A percentile compares a stretch with the other conserved stretches of the same genome.
phyloP scores from a whole-genome alignment of 768 basidiomycete species.

The Rubroboletus satanas region DNA sequence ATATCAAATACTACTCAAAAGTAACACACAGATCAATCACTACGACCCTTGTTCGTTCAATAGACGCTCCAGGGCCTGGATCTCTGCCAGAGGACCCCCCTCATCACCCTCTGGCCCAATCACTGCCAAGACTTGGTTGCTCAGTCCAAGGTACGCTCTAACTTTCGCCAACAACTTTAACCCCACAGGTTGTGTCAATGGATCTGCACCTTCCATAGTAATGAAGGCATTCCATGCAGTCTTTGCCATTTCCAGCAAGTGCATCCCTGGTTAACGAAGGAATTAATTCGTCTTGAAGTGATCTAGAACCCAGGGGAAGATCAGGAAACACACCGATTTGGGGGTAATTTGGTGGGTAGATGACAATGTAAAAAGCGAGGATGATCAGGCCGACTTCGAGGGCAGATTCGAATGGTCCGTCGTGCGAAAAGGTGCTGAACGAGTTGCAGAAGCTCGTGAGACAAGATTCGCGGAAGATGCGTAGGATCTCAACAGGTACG shows the following conservation, averaged over 20 bases:
- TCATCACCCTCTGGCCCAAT: constrained; percentile 63
- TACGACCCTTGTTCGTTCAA: constrained; percentile 23
- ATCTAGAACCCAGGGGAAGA: not conserved
- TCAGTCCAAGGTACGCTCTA: constrained; percentile 38
- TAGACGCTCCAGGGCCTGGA: constrained; percentile 41
- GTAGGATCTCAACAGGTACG: constrained; percentile 40
- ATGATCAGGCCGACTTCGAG: constrained; percentile 52
- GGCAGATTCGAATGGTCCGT: constrained; percentile 52
- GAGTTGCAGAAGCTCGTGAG: constrained; percentile 54
- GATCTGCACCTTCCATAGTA: constrained; percentile 23
- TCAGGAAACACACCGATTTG: constrained; percentile 57
- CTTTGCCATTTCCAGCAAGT: constrained; percentile 72
- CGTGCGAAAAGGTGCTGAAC: constrained; percentile 71
- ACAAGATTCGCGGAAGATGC: constrained; percentile 54
- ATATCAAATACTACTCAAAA: not conserved
- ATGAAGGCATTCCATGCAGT: constrained; percentile 68
- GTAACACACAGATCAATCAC: not conserved
- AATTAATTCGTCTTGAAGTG: not conserved
- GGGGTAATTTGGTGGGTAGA: constrained; percentile 79
- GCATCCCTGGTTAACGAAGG: constrained; percentile 50
- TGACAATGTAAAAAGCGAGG: constrained; percentile 59
- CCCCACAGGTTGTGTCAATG: constrained; percentile 5
- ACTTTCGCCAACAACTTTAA: constrained; percentile 28
- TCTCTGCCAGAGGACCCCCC: constrained; percentile 55
- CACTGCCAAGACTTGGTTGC: constrained; percentile 40